phyloP scores from a whole-genome alignment of 2,329 filamentous ascomycete species.

The Truncatella angustata region DNA sequence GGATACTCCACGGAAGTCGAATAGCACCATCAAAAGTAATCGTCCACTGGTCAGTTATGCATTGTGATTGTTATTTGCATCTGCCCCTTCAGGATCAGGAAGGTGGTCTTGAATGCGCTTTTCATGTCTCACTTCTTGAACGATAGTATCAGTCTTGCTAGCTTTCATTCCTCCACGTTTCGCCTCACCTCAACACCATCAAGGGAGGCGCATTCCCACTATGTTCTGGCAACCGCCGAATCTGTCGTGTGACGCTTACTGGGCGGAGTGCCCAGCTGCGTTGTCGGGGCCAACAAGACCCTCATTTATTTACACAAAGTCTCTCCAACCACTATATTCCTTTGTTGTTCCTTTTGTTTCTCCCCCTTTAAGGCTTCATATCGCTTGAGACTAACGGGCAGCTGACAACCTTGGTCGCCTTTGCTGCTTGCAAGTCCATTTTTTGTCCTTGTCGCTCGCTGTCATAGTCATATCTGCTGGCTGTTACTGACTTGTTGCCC shows the following conservation, averaged over 20 bases:
- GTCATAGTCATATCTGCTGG: conserved; percentile 18
- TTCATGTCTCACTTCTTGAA: conserved; percentile 7
- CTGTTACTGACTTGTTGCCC: conserved; percentile 14
- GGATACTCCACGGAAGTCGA: too few relatives aligned
- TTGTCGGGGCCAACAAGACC: conserved; percentile 8
- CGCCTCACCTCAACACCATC: conserved; percentile 7
- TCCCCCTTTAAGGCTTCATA: conserved; percentile 5
- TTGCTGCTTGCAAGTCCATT: conserved; percentile 14
- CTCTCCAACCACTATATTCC: conserved; percentile 18
- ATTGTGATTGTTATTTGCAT: not conserved
- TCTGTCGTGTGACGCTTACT: too few relatives aligned
- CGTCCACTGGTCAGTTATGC: too few relatives aligned
- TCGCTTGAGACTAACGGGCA: conserved; percentile 12
- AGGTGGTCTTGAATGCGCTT: not conserved
- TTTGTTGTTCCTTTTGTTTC: conserved; percentile 10
- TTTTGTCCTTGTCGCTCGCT: conserved; percentile 16
- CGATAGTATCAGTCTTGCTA: conserved; percentile 17
- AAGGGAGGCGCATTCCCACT: conserved; percentile 20
- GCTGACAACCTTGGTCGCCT: conserved; percentile 16
- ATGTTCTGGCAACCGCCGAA: not conserved
- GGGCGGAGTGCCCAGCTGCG: too few relatives aligned
- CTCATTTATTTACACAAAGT: conserved; percentile 13
- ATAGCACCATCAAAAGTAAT: too few relatives aligned
- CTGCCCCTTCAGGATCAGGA: not conserved
- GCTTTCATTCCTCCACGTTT: conserved; percentile 22